Conservation (phyloP, 371 early-diverging fungal genomes). For the Mortierella sp. region DNA sequence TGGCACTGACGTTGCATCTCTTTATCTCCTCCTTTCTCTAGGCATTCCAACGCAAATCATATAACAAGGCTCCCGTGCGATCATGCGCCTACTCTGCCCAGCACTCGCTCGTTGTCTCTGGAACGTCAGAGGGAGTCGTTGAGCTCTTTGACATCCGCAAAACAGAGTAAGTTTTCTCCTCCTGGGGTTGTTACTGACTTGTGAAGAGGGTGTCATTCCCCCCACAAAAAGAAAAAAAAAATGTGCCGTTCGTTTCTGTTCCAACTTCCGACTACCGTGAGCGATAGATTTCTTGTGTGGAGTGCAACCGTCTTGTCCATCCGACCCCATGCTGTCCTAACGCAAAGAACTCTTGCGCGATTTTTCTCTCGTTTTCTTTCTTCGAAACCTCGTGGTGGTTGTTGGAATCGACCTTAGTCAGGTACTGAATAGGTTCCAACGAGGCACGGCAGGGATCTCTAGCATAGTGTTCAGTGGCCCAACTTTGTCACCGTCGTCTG, state of each 20-base stretch:
- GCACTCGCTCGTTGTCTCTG: constrained; percentile 43
- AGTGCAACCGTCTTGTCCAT: not conserved
- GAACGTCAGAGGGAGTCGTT: constrained; percentile 58
- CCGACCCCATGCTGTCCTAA: constrained; percentile 3
- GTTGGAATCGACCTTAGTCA: constrained; percentile 23
- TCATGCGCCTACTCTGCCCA: constrained; percentile 49
- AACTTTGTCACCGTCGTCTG: not conserved
- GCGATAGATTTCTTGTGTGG: not conserved
- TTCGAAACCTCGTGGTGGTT: not conserved
- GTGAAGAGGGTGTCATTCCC: too few species aligned
- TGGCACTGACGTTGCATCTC: too few species aligned
- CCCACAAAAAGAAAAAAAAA: too few species aligned
- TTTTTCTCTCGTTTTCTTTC: not conserved
- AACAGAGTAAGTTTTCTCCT: constrained; percentile 33
- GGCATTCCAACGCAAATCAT: constrained; percentile 46
- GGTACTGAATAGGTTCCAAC: constrained; percentile 41
- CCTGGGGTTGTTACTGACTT: too few species aligned
- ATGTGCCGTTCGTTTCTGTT: not conserved
- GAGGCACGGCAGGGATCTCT: constrained; percentile 43
- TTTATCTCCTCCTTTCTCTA: not conserved
- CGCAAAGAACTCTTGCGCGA: not conserved
- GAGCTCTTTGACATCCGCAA: constrained; percentile 58
- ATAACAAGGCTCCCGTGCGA: constrained; percentile 38
- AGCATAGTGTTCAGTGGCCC: constrained; percentile 30
- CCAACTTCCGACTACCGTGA: not conserved